A percentile compares a stretch with the other conserved stretches of the same genome.
Evolutionary conservation across 352 stramenopile species (phyloP).

Genomic region (Halophytophthora polymorphica): DNA sequence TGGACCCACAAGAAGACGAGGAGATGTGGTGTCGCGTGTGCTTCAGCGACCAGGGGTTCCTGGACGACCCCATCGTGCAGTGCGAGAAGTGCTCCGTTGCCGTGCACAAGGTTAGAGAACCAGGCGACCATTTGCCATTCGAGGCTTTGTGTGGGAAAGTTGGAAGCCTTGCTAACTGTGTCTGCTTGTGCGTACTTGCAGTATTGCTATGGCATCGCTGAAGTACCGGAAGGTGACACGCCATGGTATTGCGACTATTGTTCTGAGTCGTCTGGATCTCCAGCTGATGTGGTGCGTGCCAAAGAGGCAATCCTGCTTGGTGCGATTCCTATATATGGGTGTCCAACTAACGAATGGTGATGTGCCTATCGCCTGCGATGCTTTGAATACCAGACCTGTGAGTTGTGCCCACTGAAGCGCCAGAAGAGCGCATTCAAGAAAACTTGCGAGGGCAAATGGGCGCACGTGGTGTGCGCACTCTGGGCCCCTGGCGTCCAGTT

Average conservation of each 20-base stretch:
- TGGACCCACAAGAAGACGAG: slow-evolving; percentile 67
- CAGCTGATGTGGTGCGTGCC: slow-evolving; percentile 46
- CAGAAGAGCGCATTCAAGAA: slow-evolving; percentile 80
- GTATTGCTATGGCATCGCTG: slow-evolving; percentile 87
- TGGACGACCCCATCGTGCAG: slow-evolving; percentile 86
- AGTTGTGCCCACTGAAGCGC: slow-evolving; percentile 73
- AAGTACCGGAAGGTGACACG: slow-evolving; percentile 73
- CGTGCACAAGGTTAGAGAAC: slow-evolving; percentile 87
- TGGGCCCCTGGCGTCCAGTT: slow-evolving; percentile 87
- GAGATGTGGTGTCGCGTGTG: slow-evolving; percentile 90
- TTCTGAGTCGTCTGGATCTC: slow-evolving; percentile 32
- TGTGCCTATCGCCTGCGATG: background rate
- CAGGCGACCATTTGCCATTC: no score
- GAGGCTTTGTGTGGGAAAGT: no score
- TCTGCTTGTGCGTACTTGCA: slow-evolving; percentile 22
- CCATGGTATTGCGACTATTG: slow-evolving; percentile 88
- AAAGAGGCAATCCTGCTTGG: background rate
- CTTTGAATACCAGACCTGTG: slow-evolving; percentile 45
- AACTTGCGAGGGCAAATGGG: slow-evolving; percentile 73
- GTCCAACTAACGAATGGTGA: slow-evolving; percentile 5
- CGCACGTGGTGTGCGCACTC: slow-evolving; percentile 84
- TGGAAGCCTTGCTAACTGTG: no score
- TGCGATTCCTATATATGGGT: background rate
- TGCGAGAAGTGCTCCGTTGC: slow-evolving; percentile 83
- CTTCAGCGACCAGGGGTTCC: slow-evolving; percentile 84